A percentile compares a stretch with the other conserved stretches of the same genome.
Conservation (phyloP, 768 basidiomycete genomes). For the Amanita rubescens region DNA sequence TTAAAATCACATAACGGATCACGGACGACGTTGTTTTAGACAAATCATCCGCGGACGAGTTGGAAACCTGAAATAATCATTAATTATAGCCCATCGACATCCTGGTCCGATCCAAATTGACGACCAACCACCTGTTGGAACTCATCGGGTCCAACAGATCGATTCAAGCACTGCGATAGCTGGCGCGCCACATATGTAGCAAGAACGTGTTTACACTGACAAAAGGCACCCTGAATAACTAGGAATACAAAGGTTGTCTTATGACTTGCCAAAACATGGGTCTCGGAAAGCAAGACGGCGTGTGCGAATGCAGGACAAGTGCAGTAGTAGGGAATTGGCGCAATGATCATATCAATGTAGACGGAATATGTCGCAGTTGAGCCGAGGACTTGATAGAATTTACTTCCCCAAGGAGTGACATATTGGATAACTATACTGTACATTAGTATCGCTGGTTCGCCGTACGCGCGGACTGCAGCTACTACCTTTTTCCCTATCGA, state of each 20-base stretch:
- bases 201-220: slow-evolving; percentile 75
- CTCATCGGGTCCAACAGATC: slow-evolving; percentile 38
- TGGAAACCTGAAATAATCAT: no score
- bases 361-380: slow-evolving; percentile 58
- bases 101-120: slow-evolving; percentile 17
- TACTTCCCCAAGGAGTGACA: slow-evolving; percentile 46
- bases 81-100: no score
- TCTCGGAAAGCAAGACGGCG: slow-evolving; percentile 50
- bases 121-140: slow-evolving; percentile 35
- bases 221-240: slow-evolving; percentile 7
- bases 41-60: slow-evolving; percentile 43
- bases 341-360: slow-evolving; percentile 33
- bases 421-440: slow-evolving; percentile 49
- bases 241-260: background rate
- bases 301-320: slow-evolving; percentile 70
- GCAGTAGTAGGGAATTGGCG: slow-evolving; percentile 49
- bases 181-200: slow-evolving; percentile 55
- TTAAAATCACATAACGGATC: slow-evolving; percentile 25
- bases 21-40: slow-evolving; percentile 17
- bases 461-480: background rate
- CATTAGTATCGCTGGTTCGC: background rate
- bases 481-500: slow-evolving; percentile 64
- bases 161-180: slow-evolving; percentile 43
- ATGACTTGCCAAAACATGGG: slow-evolving; percentile 54
- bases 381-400: slow-evolving; percentile 62